Base-by-base conservation (phyloP, 1,139 yeast genomes). In the Trichomonascaceae sp. region DNA sequence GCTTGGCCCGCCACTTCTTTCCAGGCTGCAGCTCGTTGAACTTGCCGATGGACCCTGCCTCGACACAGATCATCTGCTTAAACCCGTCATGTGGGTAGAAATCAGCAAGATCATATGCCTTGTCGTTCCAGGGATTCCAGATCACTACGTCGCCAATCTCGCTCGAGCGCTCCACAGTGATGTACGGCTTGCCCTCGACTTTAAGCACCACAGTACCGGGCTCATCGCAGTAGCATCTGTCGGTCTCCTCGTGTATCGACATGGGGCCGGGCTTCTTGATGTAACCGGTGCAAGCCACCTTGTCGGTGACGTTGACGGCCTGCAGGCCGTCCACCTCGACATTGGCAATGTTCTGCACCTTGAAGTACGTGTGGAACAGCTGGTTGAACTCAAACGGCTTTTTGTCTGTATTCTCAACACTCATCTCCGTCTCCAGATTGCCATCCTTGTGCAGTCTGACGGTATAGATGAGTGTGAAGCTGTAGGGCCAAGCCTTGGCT, bases 81-180 rank as follows among this genome's bases (percentile, higher is more conserved):
- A 67, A 89, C 3, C 95, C 97, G 35, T 62, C 56, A 52, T 81
- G 84, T 35, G 98, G 98, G 47, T 67, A 69, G 53, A 87, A 89
- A 57, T 89, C 98, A 26, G 65, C 76, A 87, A 89, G 80, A 1
- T 78, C 77, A 18, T 61, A 65, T 16, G 92, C 73, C 55, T 80
- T 81, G 35, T 77, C 71, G 45, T 71, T 65, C 98, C 97, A 89
- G 17, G 98, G 98, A 56, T 89, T 89, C 98, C 98, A 89, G 35
- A 89, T 96, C 32, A 89, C 97, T 16, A 84, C 71, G 52, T 89
- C 97, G 2, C 80, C 85, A 44, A 87, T 64, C 46, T 76, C 75
- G 18, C 59, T 59, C 51, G 93, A 69, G 38, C 69, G 61, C 13
- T 38, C 42, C 26, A 85, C 60, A 31, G 78, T 74, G 52, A 76